Percentiles rank a stretch among this genome's conserved stretches.
Evolutionary conservation across 2,329 filamentous ascomycete genomes (phyloP).

Genomic region (Gremmenia infestans): DNA sequence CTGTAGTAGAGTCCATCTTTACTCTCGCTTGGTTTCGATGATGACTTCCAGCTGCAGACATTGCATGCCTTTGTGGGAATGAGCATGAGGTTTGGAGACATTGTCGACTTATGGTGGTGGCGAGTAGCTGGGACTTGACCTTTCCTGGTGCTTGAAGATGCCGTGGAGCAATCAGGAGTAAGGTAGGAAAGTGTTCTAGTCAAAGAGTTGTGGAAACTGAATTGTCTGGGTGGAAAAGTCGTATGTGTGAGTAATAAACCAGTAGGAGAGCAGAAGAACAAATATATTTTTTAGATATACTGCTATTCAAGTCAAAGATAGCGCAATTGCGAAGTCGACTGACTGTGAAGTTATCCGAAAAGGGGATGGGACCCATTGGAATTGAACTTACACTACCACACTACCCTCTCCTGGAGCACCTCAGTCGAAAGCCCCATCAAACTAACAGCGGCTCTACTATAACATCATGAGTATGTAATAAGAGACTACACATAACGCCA

Average conservation of each 20-base stretch:
- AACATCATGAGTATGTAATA: background rate
- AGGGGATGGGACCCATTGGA: background rate
- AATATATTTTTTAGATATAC: background rate
- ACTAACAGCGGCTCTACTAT: background rate
- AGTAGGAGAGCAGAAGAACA: no score
- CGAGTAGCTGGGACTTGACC: background rate
- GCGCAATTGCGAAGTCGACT: background rate
- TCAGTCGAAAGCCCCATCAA: background rate
- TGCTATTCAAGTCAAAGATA: background rate
- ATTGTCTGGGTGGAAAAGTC: no score
- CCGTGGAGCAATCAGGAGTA: background rate
- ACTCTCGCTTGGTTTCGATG: background rate
- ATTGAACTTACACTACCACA: background rate
- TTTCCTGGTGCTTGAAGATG: background rate
- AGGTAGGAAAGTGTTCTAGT: no score
- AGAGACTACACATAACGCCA: background rate
- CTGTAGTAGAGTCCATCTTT: constrained; percentile 10
- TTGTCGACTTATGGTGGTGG: background rate
- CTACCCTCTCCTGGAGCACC: background rate
- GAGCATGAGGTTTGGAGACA: constrained; percentile 9
- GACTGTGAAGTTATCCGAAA: background rate
- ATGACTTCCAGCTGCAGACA: constrained; percentile 1
- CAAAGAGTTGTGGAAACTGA: no score
- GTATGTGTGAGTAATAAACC: no score
- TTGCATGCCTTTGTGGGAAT: constrained; percentile 5